Evolutionary conservation across 2,329 filamentous ascomycete genomes (phyloP), one percentile per base, ranked within the genome.

Genomic region (Colletotrichum caudatum): DNA sequence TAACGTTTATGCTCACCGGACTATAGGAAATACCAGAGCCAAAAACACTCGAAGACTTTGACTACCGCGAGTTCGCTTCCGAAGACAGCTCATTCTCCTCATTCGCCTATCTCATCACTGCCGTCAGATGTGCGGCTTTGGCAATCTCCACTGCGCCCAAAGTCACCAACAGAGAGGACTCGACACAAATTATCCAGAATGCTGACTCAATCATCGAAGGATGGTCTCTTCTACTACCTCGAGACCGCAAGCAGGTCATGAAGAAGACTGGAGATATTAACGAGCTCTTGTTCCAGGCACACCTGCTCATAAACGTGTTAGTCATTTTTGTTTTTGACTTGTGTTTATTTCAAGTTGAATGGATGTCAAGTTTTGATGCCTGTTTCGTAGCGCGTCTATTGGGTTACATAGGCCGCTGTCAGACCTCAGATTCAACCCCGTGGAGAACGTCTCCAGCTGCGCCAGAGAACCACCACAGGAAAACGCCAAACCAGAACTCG

Each of bases 41-140:
- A 7, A 81, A 80, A 5, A 88, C 86, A 1, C 80, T 92, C n/a
- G 81, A 86, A 37, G 86, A 91, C 29, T 92, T 91, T 74, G 88
- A 92, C 68, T 84, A 84, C 20, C 84, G 90, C 37, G 86, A 90
- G 44, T 92, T 93, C 71, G 82, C 84, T 1, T 82, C 87, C 18
- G 85, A 89, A 12, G 81, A 84, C 5, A 61, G 41, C 79, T 84
- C 83, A 2, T 93, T 91, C 77, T 92, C 90, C 0, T 92, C 91
- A 0, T 91, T 88, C 75, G 86, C 88, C 35, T 92, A 92, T 75
- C 86, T 90, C 2, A 89, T 93, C 57, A 91, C 92, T 69, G 89
- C 90, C 0, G 83, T 89, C 8, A 85, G 89, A 1, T 76, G 75
- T 56, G 74, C 75, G 9, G 74, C 76, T 0, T 62, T 70, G 23